phyloP scores from a whole-genome alignment of 768 basidiomycete genomes.

The Lentinula sp. region DNA sequence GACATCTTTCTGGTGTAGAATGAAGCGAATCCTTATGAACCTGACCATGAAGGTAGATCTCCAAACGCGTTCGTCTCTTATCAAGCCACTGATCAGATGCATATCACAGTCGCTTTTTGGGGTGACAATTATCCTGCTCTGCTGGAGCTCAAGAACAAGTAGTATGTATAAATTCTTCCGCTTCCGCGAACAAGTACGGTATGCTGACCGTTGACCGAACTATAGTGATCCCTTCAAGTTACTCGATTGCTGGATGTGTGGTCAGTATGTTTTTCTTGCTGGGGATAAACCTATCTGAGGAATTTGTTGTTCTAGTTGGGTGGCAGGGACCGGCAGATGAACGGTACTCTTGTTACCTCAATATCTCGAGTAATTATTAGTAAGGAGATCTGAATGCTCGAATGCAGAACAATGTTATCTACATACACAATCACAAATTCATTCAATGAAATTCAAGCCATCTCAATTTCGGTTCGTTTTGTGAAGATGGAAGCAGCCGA shows the following conservation, averaged over 20 bases:
- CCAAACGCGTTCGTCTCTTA: neutral
- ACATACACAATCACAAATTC: too few species aligned
- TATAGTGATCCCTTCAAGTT: constrained; percentile 39
- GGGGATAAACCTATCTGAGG: neutral
- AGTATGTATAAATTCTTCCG: constrained; percentile 23
- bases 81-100: neutral
- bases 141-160: constrained; percentile 37
- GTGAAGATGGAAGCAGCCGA: too few species aligned
- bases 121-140: constrained; percentile 35
- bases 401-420: too few species aligned
- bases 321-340: constrained; percentile 4
- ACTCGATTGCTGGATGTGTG: constrained; percentile 47
- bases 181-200: neutral
- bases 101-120: constrained; percentile 32
- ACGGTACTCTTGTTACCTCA: constrained; percentile 6
- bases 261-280: constrained; percentile 18
- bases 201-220: neutral
- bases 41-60: constrained; percentile 13
- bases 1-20: constrained; percentile 7
- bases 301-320: neutral
- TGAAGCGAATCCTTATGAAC: constrained; percentile 16
- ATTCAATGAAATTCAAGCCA: too few species aligned
- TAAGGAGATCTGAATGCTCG: neutral
- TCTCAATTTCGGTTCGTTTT: too few species aligned
- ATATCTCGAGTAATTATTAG: neutral